A percentile compares a stretch with the other conserved stretches of the same genome.
Conservation (phyloP, 352 stramenopile genomes). For the Globisporangium okanoganense region DNA sequence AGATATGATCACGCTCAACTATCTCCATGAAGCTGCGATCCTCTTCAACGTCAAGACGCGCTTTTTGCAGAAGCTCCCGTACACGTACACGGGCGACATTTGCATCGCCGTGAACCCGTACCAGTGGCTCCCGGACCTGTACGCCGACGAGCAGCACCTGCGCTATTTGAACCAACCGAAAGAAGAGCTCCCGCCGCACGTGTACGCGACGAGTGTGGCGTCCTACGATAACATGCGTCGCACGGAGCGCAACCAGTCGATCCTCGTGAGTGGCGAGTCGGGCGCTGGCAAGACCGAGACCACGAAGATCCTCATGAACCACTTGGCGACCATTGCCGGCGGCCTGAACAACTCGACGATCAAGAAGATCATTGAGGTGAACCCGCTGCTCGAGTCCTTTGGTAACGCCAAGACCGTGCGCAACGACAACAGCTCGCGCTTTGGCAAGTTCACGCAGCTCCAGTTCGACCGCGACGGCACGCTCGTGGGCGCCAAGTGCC, state of each 20-base stretch:
- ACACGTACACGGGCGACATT: constrained; percentile 97
- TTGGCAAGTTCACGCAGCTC: constrained; percentile 97
- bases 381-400: constrained; percentile 98
- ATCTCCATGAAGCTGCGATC: constrained; percentile 90
- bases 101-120: constrained; percentile 98
- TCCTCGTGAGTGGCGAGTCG: constrained; percentile 84
- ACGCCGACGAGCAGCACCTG: constrained; percentile 72
- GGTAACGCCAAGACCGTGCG: constrained; percentile 97
- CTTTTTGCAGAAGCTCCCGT: constrained; percentile 85
- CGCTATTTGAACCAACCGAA: constrained; percentile 74
- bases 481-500: constrained; percentile 91
- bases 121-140: constrained; percentile 86
- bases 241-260: constrained; percentile 74
- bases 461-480: constrained; percentile 84
- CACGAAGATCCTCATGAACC: constrained; percentile 91
- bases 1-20: constrained; percentile 87
- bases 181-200: constrained; percentile 76
- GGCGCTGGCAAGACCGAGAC: constrained; percentile 94
- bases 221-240: constrained; percentile 78
- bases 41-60: constrained; percentile 87
- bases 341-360: constrained; percentile 91
- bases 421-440: constrained; percentile 97
- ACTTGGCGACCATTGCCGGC: constrained; percentile 75
- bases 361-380: constrained; percentile 96
- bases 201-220: constrained; percentile 74